phyloP scores from a whole-genome alignment of 1,284 basidiomycete species.

The Pseudomicrostroma phylloplanum region DNA sequence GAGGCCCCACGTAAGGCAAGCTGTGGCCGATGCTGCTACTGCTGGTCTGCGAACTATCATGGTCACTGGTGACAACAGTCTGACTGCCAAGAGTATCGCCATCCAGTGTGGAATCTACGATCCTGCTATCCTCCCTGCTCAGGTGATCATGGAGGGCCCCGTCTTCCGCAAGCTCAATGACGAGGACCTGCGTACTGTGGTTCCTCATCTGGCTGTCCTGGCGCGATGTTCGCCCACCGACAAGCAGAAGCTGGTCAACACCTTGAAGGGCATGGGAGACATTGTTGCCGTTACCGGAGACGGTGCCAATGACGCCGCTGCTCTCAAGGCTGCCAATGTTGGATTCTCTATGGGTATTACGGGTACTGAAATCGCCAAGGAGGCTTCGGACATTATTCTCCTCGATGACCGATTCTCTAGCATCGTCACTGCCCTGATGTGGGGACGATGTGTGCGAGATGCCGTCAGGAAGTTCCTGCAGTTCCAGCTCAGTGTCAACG shows the following conservation, averaged over 20 bases:
- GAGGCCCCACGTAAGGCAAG: slow-evolving; percentile 77
- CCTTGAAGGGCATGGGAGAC: slow-evolving; percentile 78
- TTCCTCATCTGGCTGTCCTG: slow-evolving; percentile 59
- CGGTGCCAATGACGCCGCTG: slow-evolving; percentile 95
- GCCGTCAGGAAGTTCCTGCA: slow-evolving; percentile 95
- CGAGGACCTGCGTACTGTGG: slow-evolving; percentile 55
- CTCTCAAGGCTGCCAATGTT: slow-evolving; percentile 67
- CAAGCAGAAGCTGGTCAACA: slow-evolving; percentile 87
- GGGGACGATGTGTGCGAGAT: slow-evolving; percentile 97
- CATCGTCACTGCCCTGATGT: slow-evolving; percentile 95
- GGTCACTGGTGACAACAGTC: slow-evolving; percentile 96
- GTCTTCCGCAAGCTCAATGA: slow-evolving; percentile 57
- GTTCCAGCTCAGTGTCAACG: slow-evolving; percentile 94
- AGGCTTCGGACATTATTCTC: slow-evolving; percentile 96
- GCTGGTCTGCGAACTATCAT: slow-evolving; percentile 97
- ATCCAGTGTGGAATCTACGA: slow-evolving; percentile 90
- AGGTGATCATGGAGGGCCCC: slow-evolving; percentile 91
- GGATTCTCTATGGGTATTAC: slow-evolving; percentile 79
- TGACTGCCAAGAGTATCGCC: slow-evolving; percentile 81
- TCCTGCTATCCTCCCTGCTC: slow-evolving; percentile 60
- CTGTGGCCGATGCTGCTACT: slow-evolving; percentile 74
- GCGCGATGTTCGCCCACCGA: slow-evolving; percentile 97
- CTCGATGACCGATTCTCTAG: slow-evolving; percentile 91
- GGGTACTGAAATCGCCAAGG: slow-evolving; percentile 97
- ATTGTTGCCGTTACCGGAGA: slow-evolving; percentile 96